Percentiles rank a stretch among this genome's conserved stretches.
These are phyloP conservation scores for Skeletonema costatum DNA, from an alignment of 108 stramenopile genomes.

Conservation along the genomic window DNA sequence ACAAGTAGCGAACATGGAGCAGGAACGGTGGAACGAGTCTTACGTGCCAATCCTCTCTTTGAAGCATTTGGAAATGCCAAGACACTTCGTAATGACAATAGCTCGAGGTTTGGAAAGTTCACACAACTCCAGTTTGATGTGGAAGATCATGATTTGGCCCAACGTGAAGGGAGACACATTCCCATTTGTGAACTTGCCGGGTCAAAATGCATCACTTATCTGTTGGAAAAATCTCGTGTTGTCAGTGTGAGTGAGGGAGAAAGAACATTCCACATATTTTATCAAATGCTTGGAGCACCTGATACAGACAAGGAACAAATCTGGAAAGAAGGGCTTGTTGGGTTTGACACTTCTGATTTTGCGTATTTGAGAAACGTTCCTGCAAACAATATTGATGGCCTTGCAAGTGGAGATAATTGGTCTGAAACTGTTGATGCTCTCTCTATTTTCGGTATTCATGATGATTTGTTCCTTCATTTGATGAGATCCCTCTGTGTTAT, in stretches of 20 bases:
- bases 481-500: constrained; percentile 84
- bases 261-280: constrained; percentile 99
- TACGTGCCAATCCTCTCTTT: constrained; percentile 92
- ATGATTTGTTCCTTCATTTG: constrained; percentile 59
- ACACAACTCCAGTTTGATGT: constrained; percentile 85
- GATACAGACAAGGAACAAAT: constrained; percentile 62
- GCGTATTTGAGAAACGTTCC: constrained; percentile 66
- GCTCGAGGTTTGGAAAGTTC: constrained; percentile 90
- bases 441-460: constrained; percentile 68
- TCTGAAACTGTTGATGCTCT: constrained; percentile 72
- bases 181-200: constrained; percentile 75
- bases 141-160: constrained; percentile 42
- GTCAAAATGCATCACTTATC: constrained; percentile 83
- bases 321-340: constrained; percentile 72
- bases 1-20: constrained; percentile 28
- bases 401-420: constrained; percentile 86
- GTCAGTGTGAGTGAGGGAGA: constrained; percentile 93
- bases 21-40: constrained; percentile 73
- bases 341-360: constrained; percentile 67
- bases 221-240: constrained; percentile 97
- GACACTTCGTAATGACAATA: constrained; percentile 90
- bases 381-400: constrained; percentile 71
- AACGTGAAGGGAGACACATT: constrained; percentile 44
- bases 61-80: constrained; percentile 94
- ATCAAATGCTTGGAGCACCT: constrained; percentile 93